Evolutionary conservation across 2,329 filamentous ascomycete genomes (phyloP), one percentile per base, ranked within the genome.

Genomic region (Sphaerulina musiva): DNA sequence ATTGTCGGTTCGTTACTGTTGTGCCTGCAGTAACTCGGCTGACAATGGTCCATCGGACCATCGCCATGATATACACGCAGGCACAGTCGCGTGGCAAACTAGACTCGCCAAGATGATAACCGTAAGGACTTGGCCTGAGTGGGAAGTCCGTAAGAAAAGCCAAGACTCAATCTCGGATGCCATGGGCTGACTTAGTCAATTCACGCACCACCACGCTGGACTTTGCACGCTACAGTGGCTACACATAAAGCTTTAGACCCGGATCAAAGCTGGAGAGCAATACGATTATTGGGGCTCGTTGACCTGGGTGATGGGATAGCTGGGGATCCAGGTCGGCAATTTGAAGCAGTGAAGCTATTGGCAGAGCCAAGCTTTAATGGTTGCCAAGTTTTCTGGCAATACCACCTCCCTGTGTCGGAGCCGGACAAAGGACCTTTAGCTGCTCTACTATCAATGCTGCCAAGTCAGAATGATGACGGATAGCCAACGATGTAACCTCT

Each of bases 141-240:
- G 46, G 56, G 56, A 53, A 58, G 56, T 46, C 53, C 42, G 49
- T 48, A 58, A 58, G 56, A 48, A 53, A 54, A 40, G 56, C 56
- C 56, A 58, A 58, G 56, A 36, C 7, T 44, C 48, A 23, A n/a
- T 36, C 39, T 14, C 14, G 26, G 23, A 44, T 23, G 10, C 29
- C 6, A 10, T 45, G 10, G 10, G 23, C 20, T 4, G 20, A 14
- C 26, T 29, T 49, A 23, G 34, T 49, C 36, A 49, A 20, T 49
- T 38, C 34, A 38, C 34, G 4, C 26, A 29, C 26, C 5, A 38
- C 11, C 5, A 38, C 34, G 10, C 10, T n/a, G 20, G 20, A 38
- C 4, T 7, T 6, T 38, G 9, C 10, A n/a, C 34, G n/a, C n/a
- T n/a, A n/a, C n/a, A n/a, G n/a, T n/a, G n/a, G 12, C 34, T 10